phyloP scores from a whole-genome alignment of 2,329 filamentous ascomycete species.

The Aspergillus cejpii region DNA sequence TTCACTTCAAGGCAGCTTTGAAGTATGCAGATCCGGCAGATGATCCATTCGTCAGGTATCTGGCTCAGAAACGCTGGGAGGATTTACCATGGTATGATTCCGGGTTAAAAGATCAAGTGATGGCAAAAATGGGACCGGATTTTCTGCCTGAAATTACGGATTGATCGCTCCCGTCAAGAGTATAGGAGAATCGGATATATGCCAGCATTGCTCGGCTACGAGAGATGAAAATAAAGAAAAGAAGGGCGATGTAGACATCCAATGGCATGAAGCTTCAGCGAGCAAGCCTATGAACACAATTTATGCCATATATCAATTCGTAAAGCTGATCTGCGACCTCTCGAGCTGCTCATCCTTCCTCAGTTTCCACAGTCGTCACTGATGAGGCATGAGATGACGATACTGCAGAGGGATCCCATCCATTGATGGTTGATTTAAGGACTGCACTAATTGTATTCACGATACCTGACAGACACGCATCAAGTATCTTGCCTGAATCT shows the following conservation, averaged over 20 bases:
- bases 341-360: conserved; percentile 23
- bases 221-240: neutral
- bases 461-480: conserved; percentile 60
- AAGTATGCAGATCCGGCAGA: conserved; percentile 22
- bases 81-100: conserved; percentile 22
- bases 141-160: neutral
- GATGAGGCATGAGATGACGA: conserved; percentile 60
- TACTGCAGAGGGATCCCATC: conserved; percentile 59
- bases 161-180: neutral
- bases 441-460: conserved; percentile 60
- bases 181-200: neutral
- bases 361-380: conserved; percentile 37
- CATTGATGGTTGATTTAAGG: conserved; percentile 60
- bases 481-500: too few relatives aligned
- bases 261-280: neutral
- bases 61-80: conserved; percentile 31
- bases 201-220: neutral
- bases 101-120: conserved; percentile 20
- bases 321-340: conserved; percentile 16
- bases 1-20: conserved; percentile 29
- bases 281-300: conserved; percentile 1
- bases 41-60: conserved; percentile 32
- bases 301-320: conserved; percentile 8
- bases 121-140: conserved; percentile 10
- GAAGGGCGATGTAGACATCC: neutral